Percentiles rank a stretch among this genome's conserved stretches.
phyloP scores from a whole-genome alignment of 2,329 filamentous ascomycete species.

The Aspergillus flavus region DNA sequence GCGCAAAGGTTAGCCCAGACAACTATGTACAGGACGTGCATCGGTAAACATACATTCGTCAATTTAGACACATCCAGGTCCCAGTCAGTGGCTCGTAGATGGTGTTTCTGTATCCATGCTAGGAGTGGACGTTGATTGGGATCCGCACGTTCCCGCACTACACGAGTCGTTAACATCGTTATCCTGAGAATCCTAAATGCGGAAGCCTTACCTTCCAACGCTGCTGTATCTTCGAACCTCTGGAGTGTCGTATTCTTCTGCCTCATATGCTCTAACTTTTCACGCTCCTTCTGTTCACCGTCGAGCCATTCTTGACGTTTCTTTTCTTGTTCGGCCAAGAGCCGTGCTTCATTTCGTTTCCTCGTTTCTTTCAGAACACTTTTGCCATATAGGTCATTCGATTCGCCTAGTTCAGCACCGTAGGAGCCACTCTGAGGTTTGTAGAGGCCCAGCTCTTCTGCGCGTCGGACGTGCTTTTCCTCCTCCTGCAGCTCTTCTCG shows the following conservation, averaged over 20 bases:
- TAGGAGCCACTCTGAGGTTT: conserved; percentile 49
- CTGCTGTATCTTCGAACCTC: conserved; percentile 37
- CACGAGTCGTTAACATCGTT: conserved; percentile 14
- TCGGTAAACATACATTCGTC: conserved; percentile 34
- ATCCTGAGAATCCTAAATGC: no score
- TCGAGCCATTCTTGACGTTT: conserved; percentile 56
- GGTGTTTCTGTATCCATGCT: conserved; percentile 48
- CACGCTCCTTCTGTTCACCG: conserved; percentile 50
- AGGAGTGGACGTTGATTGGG: conserved; percentile 41
- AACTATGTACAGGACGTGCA: not conserved
- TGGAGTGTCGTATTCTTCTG: conserved; percentile 40
- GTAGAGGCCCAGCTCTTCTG: conserved; percentile 44
- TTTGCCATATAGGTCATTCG: conserved; percentile 45
- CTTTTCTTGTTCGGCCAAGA: conserved; percentile 47
- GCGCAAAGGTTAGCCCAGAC: not conserved
- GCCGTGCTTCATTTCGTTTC: conserved; percentile 42
- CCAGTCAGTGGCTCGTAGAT: conserved; percentile 39
- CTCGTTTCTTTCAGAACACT: conserved; percentile 46
- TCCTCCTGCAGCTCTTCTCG: conserved; percentile 42
- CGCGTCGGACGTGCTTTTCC: conserved; percentile 38
- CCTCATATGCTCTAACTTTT: conserved; percentile 34
- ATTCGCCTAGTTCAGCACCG: conserved; percentile 43
- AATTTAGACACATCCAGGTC: conserved; percentile 36
- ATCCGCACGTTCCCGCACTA: conserved; percentile 42
- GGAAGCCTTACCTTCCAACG: conserved; percentile 36